Conservation (phyloP, 805 yeast genomes). For the Yamadazyma ubonensis region DNA sequence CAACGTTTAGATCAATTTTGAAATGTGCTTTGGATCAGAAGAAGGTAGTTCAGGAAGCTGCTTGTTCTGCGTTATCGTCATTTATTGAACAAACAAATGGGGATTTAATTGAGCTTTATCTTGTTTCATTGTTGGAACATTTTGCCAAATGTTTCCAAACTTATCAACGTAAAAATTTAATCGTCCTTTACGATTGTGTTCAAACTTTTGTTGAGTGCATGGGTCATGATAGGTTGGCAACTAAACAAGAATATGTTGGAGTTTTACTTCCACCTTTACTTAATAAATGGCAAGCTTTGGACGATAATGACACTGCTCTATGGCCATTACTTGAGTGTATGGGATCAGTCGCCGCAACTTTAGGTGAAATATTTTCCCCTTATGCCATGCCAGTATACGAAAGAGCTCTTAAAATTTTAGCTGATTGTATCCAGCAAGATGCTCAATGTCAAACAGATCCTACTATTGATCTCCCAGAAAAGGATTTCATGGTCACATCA, state of each 20-base stretch:
- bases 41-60: conserved; percentile 94
- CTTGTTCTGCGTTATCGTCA: conserved; percentile 81
- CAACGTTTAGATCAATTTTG: conserved; percentile 76
- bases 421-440: conserved; percentile 65
- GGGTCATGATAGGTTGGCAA: conserved; percentile 52
- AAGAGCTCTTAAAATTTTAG: conserved; percentile 70
- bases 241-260: conserved; percentile 57
- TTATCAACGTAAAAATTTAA: conserved; percentile 80
- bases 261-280: conserved; percentile 78
- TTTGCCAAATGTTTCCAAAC: conserved; percentile 70
- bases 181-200: conserved; percentile 84
- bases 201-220: conserved; percentile 83
- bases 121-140: conserved; percentile 65
- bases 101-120: conserved; percentile 57
- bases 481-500: conserved; percentile 85
- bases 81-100: conserved; percentile 77
- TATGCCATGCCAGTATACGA: conserved; percentile 84
- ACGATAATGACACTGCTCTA: conserved; percentile 77
- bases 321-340: conserved; percentile 94
- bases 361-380: conserved; percentile 83
- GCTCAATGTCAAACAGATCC: conserved; percentile 66
- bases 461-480: conserved; percentile 72
- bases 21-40: conserved; percentile 74
- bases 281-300: conserved; percentile 70
- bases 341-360: conserved; percentile 84